Evolutionary conservation across 441 rosid genomes (phyloP).

Genomic region (Jatropha multifida): DNA sequence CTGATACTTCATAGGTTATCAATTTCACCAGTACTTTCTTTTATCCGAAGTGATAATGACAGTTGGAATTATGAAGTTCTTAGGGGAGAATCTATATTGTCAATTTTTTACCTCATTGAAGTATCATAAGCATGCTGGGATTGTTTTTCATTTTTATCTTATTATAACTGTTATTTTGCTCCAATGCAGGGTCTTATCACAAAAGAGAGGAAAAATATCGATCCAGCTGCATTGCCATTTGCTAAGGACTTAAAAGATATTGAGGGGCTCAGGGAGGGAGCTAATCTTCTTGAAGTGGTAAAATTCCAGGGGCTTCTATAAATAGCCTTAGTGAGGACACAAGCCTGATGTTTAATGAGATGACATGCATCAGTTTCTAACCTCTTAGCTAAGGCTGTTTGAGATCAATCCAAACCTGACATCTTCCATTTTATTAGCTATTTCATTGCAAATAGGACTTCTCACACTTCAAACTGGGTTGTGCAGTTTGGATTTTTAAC

Average conservation of each 20-base stretch:
- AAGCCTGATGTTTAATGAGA: conserved; percentile 16
- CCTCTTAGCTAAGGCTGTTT: neutral
- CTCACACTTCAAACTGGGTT: no score
- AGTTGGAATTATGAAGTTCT: neutral
- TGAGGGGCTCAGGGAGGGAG: conserved; percentile 76
- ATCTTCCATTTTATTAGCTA: no score
- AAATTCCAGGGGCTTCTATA: conserved; percentile 25
- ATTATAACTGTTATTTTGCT: conserved; percentile 6
- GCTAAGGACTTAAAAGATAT: conserved; percentile 70
- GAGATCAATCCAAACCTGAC: no score
- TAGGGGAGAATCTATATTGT: neutral
- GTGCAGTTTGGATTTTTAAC: no score
- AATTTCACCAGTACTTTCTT: neutral
- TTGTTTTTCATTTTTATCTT: neutral
- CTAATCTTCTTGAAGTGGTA: conserved; percentile 92
- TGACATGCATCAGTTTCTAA: conserved; percentile 4
- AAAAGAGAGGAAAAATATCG: conserved; percentile 79
- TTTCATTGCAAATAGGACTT: no score
- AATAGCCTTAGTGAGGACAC: conserved; percentile 14
- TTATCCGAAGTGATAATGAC: neutral
- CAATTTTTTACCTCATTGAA: neutral
- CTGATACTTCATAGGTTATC: conserved; percentile 2
- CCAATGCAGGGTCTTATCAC: conserved; percentile 82
- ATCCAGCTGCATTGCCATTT: conserved; percentile 82
- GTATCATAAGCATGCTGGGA: conserved; percentile 7